Percentiles rank a stretch among this genome's conserved stretches.
Evolutionary conservation across 257 asterid genomes (phyloP).

Genomic region (Paulownia fortunei): DNA sequence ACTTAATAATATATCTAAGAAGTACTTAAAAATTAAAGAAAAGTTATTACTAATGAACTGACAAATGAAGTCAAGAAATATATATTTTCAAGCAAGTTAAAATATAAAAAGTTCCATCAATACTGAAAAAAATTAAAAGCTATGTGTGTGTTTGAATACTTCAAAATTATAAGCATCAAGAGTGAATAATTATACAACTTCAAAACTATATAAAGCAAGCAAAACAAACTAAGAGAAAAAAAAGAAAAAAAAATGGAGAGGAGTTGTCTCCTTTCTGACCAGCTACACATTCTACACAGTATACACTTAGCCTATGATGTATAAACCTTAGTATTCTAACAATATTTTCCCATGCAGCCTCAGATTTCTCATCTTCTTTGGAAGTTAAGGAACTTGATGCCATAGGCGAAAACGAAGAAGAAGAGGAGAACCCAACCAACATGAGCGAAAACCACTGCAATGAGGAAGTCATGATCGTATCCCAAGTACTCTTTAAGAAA

Average conservation of each 20-base stretch:
- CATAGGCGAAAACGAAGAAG: constrained; percentile 80
- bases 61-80: too few species aligned
- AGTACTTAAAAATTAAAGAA: too few species aligned
- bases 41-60: too few species aligned
- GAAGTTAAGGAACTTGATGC: constrained; percentile 84
- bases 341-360: neutral
- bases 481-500: constrained; percentile 61
- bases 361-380: constrained; percentile 53
- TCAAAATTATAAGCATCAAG: neutral
- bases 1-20: too few species aligned
- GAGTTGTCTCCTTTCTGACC: neutral
- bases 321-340: constrained; percentile 12
- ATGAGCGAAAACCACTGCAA: constrained; percentile 67
- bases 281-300: constrained; percentile 24
- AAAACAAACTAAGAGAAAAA: neutral
- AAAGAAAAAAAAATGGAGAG: neutral
- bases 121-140: neutral
- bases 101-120: too few species aligned
- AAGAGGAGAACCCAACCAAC: constrained; percentile 86
- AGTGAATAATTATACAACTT: neutral
- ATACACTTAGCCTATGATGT: constrained; percentile 26
- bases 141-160: neutral
- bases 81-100: neutral
- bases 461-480: constrained; percentile 68
- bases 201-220: neutral